Conservation (phyloP, 2,329 filamentous ascomycete species). For the Aureobasidium melanogenum region DNA sequence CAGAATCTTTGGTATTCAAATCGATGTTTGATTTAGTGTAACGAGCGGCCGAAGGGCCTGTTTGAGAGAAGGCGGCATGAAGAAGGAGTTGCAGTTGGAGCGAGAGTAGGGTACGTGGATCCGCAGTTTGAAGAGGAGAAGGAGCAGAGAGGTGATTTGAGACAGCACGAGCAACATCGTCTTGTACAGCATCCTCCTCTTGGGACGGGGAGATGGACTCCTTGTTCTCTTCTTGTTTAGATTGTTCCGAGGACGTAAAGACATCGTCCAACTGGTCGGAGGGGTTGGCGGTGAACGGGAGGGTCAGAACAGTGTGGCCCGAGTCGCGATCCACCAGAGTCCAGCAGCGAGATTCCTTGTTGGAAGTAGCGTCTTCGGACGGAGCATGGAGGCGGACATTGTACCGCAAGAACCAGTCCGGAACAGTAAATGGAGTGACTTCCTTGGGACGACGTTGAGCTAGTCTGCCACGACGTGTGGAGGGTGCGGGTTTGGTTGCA, state of each 20-base stretch:
- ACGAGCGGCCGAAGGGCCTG: slow-evolving; percentile 3
- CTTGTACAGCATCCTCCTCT: neutral
- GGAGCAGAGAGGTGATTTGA: neutral
- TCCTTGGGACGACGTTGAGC: slow-evolving; percentile 1
- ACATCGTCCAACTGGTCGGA: neutral
- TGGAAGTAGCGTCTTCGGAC: neutral
- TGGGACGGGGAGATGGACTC: neutral
- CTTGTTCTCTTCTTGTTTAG: neutral
- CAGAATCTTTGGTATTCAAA: slow-evolving; percentile 49
- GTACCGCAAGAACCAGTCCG: slow-evolving; percentile 29
- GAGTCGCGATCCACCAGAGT: slow-evolving; percentile 8
- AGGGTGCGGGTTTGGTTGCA: neutral
- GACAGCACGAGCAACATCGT: neutral
- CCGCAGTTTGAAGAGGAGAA: slow-evolving; percentile 12
- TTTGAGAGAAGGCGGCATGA: slow-evolving; percentile 9
- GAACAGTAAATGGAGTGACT: slow-evolving; percentile 17
- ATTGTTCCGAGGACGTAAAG: neutral
- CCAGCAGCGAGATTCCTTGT: neutral
- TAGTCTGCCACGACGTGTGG: neutral
- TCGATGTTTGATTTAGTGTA: slow-evolving; percentile 47
- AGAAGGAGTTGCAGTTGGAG: slow-evolving; percentile 28
- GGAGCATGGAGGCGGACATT: slow-evolving; percentile 24
- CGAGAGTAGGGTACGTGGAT: slow-evolving; percentile 31
- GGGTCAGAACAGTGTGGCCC: slow-evolving; percentile 5
- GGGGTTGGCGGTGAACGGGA: neutral